Evolutionary conservation across 2,329 filamentous ascomycete genomes (phyloP).

Genomic region (Epichloe amarillans): DNA sequence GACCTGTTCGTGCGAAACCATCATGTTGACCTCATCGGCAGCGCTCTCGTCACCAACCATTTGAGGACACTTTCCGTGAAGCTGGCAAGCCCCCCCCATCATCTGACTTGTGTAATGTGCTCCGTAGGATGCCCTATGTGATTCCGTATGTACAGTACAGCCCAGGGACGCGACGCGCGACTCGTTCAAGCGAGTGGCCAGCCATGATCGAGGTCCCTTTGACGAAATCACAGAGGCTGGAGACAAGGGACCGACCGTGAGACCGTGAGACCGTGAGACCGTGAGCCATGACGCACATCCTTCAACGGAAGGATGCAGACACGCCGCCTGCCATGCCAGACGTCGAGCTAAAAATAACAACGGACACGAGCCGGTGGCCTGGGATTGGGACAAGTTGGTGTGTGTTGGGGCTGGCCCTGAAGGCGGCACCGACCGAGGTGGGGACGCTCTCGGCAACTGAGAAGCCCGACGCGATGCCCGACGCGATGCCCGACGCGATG

Average conservation of each 20-base stretch:
- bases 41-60: background rate
- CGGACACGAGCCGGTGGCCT: conserved; percentile 3
- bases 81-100: background rate
- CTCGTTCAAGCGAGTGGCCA: too few relatives aligned
- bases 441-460: background rate
- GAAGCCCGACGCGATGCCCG: too few relatives aligned
- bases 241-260: background rate
- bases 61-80: background rate
- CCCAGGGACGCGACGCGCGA: too few relatives aligned
- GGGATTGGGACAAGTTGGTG: background rate
- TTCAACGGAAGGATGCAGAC: conserved; percentile 8
- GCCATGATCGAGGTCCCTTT: too few relatives aligned
- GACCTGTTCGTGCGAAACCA: too few relatives aligned
- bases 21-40: too few relatives aligned
- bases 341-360: conserved; percentile 18
- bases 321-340: background rate
- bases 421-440: background rate
- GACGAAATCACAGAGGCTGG: too few relatives aligned
- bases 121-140: too few relatives aligned
- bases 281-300: conserved; percentile 15
- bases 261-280: background rate
- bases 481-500: background rate
- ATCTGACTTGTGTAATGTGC: background rate
- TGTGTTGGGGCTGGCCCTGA: background rate
- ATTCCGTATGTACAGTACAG: too few relatives aligned